Evolutionary conservation across 2,329 filamentous ascomycete species (phyloP).

Genomic region (Penicillium sclerotiorum): DNA sequence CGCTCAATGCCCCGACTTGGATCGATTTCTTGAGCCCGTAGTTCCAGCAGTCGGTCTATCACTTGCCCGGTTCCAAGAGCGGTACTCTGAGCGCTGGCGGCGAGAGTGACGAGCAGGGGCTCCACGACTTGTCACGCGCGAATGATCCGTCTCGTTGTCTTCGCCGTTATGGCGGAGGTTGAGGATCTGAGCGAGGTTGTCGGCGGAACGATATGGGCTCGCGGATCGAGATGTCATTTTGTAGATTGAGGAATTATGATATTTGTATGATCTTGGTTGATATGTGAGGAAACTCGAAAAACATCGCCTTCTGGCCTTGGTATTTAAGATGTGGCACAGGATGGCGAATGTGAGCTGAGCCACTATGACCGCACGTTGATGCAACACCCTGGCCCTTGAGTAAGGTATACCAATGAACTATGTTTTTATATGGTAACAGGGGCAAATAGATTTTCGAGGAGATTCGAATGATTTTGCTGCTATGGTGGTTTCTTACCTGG

Average conservation of each 20-base stretch:
- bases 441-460: no score
- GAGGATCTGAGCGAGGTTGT: constrained; percentile 11
- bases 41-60: constrained; percentile 8
- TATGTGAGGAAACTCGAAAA: not conserved
- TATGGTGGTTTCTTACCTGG: no score
- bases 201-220: constrained; percentile 8
- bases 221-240: constrained; percentile 16
- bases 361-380: constrained; percentile 17
- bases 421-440: no score
- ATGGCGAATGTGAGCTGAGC: constrained; percentile 9
- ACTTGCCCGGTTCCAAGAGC: constrained; percentile 19
- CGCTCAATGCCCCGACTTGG: constrained; percentile 18
- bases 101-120: constrained; percentile 13
- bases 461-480: no score
- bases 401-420: no score
- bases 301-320: no score
- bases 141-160: constrained; percentile 6
- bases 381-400: no score
- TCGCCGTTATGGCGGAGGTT: constrained; percentile 2
- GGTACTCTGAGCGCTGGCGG: constrained; percentile 14
- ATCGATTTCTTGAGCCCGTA: constrained; percentile 20
- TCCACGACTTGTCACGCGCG: constrained; percentile 9
- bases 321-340: not conserved
- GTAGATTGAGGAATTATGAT: not conserved
- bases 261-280: not conserved